A percentile compares a stretch with the other conserved stretches of the same genome.
Conservation (phyloP, 495 filamentous ascomycete genomes). For the Neurospora intermedia region DNA sequence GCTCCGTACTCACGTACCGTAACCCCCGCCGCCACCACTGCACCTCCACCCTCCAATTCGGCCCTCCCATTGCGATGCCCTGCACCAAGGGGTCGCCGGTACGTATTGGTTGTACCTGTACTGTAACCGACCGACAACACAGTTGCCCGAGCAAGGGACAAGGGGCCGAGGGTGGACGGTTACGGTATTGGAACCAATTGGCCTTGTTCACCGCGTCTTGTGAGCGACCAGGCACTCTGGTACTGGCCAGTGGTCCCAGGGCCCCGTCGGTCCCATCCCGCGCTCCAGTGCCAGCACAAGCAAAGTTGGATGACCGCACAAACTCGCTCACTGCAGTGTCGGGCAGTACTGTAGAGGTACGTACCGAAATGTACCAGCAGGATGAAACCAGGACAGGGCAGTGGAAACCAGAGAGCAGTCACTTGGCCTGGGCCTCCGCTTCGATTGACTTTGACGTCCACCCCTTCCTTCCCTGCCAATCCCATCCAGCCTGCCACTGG, state of each 20-base stretch:
- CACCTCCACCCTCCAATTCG: neutral
- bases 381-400: neutral
- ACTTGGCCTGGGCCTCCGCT: slow-evolving; percentile 11
- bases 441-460: slow-evolving; percentile 5
- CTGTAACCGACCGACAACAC: neutral
- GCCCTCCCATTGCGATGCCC: neutral
- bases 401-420: slow-evolving; percentile 6
- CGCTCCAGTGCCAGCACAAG: slow-evolving; percentile 3
- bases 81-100: neutral
- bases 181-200: neutral
- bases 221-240: neutral
- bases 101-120: neutral
- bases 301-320: slow-evolving; percentile 14
- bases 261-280: neutral
- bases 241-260: neutral
- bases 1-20: neutral
- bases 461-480: neutral
- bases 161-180: neutral
- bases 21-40: neutral
- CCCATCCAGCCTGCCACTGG: neutral
- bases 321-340: too few relatives aligned
- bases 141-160: neutral
- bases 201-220: neutral
- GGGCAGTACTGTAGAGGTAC: neutral
- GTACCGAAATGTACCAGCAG: slow-evolving; percentile 1